Conservation (phyloP, 169 alveolate genomes). For the Plasmodium relictum region DNA sequence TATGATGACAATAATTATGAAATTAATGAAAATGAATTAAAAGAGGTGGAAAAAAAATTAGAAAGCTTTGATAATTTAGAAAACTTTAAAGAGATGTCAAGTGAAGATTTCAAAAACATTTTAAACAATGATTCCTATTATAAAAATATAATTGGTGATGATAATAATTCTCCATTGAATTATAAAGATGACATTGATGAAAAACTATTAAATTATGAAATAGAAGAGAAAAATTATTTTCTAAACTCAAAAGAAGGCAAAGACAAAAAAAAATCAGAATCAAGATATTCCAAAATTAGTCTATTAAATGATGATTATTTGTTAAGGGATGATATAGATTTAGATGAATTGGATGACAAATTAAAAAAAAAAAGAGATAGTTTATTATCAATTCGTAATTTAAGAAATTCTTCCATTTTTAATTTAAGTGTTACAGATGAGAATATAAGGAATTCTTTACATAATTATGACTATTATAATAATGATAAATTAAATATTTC, state of each 20-base stretch:
- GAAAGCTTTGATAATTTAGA: conserved; percentile 4
- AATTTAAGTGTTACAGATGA: conserved; percentile 60
- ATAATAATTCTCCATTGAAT: background rate
- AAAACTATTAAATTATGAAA: background rate
- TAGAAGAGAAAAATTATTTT: background rate
- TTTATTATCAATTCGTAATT: conserved; percentile 1
- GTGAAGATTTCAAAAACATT: conserved; percentile 38
- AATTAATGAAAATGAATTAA: background rate
- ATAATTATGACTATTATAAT: conserved; percentile 1
- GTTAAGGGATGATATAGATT: conserved; percentile 15
- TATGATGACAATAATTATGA: background rate
- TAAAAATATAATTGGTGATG: conserved; percentile 1
- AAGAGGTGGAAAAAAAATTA: conserved; percentile 11
- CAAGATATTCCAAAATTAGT: conserved; percentile 41
- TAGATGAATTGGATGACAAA: conserved; percentile 3
- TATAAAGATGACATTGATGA: background rate
- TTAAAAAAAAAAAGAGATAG: conserved; percentile 24
- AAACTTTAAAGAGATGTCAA: conserved; percentile 42
- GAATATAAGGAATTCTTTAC: conserved; percentile 16
- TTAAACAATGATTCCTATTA: conserved; percentile 25
- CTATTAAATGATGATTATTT: conserved; percentile 45
- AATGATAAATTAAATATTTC: conserved; percentile 28
- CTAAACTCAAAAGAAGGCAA: background rate
- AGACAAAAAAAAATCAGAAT: background rate
- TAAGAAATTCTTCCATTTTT: conserved; percentile 40